Base-by-base conservation (phyloP, 345 rosid species). In the Cardamine resedifolia region DNA sequence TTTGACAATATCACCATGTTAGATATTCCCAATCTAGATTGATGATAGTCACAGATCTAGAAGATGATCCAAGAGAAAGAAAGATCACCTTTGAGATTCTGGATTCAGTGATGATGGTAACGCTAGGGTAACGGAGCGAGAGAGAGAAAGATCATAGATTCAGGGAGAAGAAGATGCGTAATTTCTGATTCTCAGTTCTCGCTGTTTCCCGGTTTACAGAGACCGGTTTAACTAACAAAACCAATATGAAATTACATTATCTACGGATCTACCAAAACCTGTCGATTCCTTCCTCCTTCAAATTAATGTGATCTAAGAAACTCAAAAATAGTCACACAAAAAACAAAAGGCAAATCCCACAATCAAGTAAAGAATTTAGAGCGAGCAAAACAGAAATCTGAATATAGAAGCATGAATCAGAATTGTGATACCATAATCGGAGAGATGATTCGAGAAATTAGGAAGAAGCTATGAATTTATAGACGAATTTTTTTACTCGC, bases 361-460 rank as follows among this genome's bases (percentile, higher is more conserved):
- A 43, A 74, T 36, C 15, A 18, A 16, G 73, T 55, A 38, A 58
- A 74, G 9, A 64, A 77, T 72, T 80, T 79, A 52, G 78, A 78
- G 77, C 43, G 14, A 51, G 26, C 30, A 8, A 58, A 61, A 66
- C 41, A 69, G 24, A 23, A 61, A 56, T 44, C 49, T 6, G 58
- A 55, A 55, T 51, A 30, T 3, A 62, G 41, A 61, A 60, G 3
- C 15, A 27, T 0, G 41, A 61, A 44, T 21, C 58, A 36, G 69
- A 71, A 74, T 59, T 44, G 18, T 33, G 12, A 66, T 75, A 82
- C 84, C 87, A 62, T 71, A 62, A 38, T 52, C 28, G 36, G 27
- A 57, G 16, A 64, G 65, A 70, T 51, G 38, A 61, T 28, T 66
- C 64, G 68, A 76, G 73, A 74, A 66, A 67, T 41, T 27, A 26